A percentile compares a stretch with the other conserved stretches of the same genome.
Evolutionary conservation across 768 basidiomycete species (phyloP).

Genomic region (Podaxis sp.): DNA sequence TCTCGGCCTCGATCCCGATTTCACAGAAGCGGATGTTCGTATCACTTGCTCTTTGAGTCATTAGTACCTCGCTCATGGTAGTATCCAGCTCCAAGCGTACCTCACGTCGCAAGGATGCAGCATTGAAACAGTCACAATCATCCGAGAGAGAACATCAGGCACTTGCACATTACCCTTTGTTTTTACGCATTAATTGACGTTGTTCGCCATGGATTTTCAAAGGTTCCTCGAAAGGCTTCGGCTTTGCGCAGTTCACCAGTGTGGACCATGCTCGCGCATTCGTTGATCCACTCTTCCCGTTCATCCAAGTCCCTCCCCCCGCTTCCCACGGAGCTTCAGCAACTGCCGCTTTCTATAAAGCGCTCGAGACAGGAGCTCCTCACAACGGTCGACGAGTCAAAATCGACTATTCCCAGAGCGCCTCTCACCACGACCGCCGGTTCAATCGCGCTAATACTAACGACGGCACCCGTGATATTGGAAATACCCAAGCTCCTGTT

Average conservation of each 20-base stretch:
- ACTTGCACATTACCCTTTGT: conserved; percentile 81
- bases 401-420: conserved; percentile 93
- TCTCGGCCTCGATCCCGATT: conserved; percentile 89
- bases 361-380: conserved; percentile 66
- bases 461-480: conserved; percentile 96
- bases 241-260: conserved; percentile 91
- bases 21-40: conserved; percentile 89
- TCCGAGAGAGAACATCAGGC: conserved; percentile 96
- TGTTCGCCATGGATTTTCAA: conserved; percentile 62
- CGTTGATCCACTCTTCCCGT: conserved; percentile 87
- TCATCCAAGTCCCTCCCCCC: conserved; percentile 89
- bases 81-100: conserved; percentile 72
- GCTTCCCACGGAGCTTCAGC: conserved; percentile 85
- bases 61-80: conserved; percentile 23
- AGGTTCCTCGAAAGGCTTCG: conserved; percentile 95
- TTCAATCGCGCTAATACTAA: conserved; percentile 68
- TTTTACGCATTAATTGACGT: conserved; percentile 74
- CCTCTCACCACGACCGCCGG: conserved; percentile 67
- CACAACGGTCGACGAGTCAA: conserved; percentile 87
- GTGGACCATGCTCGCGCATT: conserved; percentile 88
- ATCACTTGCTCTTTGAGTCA: conserved; percentile 33
- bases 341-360: conserved; percentile 68
- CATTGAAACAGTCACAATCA: conserved; percentile 89
- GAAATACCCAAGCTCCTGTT: conserved; percentile 77
- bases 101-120: conserved; percentile 70